Evolutionary conservation across 2,329 filamentous ascomycete species (phyloP).

Genomic region (Helicocarpus griseus): DNA sequence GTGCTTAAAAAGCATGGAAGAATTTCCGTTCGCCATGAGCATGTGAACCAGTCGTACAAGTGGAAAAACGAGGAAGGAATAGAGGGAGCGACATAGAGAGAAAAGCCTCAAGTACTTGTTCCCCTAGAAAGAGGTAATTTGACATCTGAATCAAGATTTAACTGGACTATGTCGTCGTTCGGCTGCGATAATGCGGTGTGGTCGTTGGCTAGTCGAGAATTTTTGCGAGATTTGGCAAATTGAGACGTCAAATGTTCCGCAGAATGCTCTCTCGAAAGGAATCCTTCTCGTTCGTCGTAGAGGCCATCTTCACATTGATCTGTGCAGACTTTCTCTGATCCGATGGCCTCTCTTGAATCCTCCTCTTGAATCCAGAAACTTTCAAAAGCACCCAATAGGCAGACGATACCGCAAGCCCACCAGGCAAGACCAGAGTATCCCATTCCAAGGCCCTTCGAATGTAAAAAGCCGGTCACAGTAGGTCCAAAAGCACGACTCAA

Average conservation of each 20-base stretch:
- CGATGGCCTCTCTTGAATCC: slow-evolving; percentile 19
- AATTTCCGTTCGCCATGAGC: too few species aligned
- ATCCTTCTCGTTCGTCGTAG: neutral
- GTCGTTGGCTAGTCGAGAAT: neutral
- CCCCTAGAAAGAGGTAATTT: neutral
- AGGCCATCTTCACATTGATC: slow-evolving; percentile 24
- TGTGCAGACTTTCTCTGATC: slow-evolving; percentile 6
- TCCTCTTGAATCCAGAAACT: slow-evolving; percentile 67
- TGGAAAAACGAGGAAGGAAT: neutral
- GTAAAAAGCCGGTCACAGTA: slow-evolving; percentile 75
- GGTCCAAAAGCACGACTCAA: slow-evolving; percentile 82
- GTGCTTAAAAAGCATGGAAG: neutral
- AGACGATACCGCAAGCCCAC: slow-evolving; percentile 80
- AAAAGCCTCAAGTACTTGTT: neutral
- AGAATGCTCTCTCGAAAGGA: neutral
- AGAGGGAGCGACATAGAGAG: too few species aligned
- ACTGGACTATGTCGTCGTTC: neutral
- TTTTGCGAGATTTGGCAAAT: neutral
- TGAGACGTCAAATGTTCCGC: neutral
- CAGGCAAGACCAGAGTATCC: slow-evolving; percentile 85
- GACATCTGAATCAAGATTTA: neutral
- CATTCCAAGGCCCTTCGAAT: slow-evolving; percentile 65
- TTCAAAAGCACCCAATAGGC: slow-evolving; percentile 62
- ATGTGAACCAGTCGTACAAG: neutral
- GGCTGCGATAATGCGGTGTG: neutral